phyloP scores from a whole-genome alignment of 345 rosid species.

The Salix purpurea region DNA sequence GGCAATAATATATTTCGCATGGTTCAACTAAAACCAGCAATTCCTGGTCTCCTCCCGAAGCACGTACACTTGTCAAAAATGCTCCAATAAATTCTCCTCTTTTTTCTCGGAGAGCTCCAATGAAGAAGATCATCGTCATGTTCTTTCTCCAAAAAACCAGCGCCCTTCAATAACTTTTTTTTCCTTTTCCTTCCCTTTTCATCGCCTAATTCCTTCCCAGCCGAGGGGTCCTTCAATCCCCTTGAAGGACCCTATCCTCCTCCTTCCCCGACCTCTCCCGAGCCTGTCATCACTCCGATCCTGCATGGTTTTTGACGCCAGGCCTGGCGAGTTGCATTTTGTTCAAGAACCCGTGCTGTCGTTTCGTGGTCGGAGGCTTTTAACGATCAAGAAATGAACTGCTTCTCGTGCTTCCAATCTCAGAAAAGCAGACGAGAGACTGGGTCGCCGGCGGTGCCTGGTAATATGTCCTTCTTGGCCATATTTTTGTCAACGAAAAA shows the following conservation, averaged over 20 bases:
- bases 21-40: too few species aligned
- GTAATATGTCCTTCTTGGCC: neutral
- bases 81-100: constrained; percentile 2
- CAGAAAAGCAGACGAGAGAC: constrained; percentile 19
- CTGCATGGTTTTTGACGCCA: neutral
- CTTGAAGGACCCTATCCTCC: constrained; percentile 18
- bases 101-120: constrained; percentile 3
- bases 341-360: neutral
- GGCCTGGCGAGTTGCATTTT: neutral
- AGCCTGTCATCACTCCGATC: too few species aligned
- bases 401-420: constrained; percentile 21
- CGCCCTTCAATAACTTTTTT: neutral
- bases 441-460: neutral
- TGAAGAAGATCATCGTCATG: constrained; percentile 2
- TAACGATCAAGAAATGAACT: constrained; percentile 14
- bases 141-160: neutral
- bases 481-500: too few species aligned
- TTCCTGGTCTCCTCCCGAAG: too few species aligned
- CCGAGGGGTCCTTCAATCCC: constrained; percentile 16
- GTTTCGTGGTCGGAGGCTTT: neutral
- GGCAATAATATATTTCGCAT: too few species aligned
- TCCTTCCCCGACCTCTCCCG: neutral
- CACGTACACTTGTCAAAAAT: too few species aligned
- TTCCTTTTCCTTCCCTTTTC: too few species aligned
- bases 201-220: neutral